phyloP scores from a whole-genome alignment of 2,329 filamentous ascomycete species.

The Colletotrichum lini region DNA sequence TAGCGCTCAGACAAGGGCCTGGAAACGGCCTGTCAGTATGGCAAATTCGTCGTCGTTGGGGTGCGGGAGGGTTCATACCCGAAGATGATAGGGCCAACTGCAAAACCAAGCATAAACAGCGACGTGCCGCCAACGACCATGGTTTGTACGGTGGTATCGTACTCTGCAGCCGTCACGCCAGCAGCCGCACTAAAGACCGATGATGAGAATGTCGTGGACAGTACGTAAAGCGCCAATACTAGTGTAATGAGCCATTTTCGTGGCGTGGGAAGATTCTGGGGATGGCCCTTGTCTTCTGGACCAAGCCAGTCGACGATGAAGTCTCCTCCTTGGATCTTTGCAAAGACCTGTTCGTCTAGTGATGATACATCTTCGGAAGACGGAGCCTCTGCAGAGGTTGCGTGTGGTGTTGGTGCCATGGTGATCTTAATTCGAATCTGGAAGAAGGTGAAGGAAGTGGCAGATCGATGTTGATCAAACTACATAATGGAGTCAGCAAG shows the following conservation, averaged over 20 bases:
- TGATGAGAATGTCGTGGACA: constrained; percentile 23
- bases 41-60: background rate
- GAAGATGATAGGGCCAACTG: constrained; percentile 60
- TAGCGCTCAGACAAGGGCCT: constrained; percentile 64
- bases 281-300: constrained; percentile 8
- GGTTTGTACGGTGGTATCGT: constrained; percentile 52
- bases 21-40: background rate
- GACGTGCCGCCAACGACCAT: constrained; percentile 55
- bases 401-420: background rate
- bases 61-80: constrained; percentile 36
- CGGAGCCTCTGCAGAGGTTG: background rate
- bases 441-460: too few relatives aligned
- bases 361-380: background rate
- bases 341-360: constrained; percentile 1
- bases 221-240: background rate
- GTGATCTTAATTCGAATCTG: too few relatives aligned
- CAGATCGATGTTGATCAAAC: too few relatives aligned
- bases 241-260: constrained; percentile 21
- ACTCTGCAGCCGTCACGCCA: constrained; percentile 55
- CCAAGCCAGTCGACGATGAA: constrained; percentile 24
- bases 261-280: constrained; percentile 31
- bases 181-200: constrained; percentile 20
- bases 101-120: constrained; percentile 61
- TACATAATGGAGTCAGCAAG: too few relatives aligned
- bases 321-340: constrained; percentile 8